Percentiles rank a stretch among this genome's conserved stretches.
phyloP scores from a whole-genome alignment of 1,139 yeast species.

The Candida glucosophila region DNA sequence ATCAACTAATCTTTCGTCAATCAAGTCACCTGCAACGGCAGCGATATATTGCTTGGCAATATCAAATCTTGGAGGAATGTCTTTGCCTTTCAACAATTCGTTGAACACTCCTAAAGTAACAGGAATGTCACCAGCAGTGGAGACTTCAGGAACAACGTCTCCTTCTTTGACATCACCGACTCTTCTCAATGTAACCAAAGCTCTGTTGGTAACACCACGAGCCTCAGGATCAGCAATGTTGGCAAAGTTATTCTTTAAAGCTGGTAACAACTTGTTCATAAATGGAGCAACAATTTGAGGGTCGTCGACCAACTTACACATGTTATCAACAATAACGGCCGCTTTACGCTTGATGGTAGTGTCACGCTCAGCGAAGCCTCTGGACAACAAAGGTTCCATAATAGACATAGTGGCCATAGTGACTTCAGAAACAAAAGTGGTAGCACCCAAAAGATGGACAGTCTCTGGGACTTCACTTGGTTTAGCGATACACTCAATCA shows the following conservation, averaged over 20 bases:
- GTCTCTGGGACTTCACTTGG: conserved; percentile 98
- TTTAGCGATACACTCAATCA: conserved; percentile 92
- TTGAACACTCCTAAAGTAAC: conserved; percentile 82
- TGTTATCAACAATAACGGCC: conserved; percentile 98
- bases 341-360: conserved; percentile 99
- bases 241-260: conserved; percentile 85
- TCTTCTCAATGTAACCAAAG: conserved; percentile 94
- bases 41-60: conserved; percentile 76
- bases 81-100: conserved; percentile 60
- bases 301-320: conserved; percentile 99
- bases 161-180: conserved; percentile 94
- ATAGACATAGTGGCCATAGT: conserved; percentile 98
- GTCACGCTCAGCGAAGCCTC: conserved; percentile 99
- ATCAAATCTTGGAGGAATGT: conserved; percentile 71
- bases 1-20: conserved; percentile 95
- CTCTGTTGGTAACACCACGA: conserved; percentile 96
- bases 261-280: conserved; percentile 91
- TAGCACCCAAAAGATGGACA: conserved; percentile 97
- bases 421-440: conserved; percentile 98
- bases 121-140: conserved; percentile 93
- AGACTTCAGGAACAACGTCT: conserved; percentile 89
- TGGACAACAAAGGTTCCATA: conserved; percentile 96
- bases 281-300: conserved; percentile 99
- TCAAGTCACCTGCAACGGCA: conserved; percentile 96
- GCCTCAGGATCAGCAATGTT: conserved; percentile 99